Base-by-base conservation (phyloP, 495 filamentous ascomycete species). In the Aspergillus baeticus region DNA sequence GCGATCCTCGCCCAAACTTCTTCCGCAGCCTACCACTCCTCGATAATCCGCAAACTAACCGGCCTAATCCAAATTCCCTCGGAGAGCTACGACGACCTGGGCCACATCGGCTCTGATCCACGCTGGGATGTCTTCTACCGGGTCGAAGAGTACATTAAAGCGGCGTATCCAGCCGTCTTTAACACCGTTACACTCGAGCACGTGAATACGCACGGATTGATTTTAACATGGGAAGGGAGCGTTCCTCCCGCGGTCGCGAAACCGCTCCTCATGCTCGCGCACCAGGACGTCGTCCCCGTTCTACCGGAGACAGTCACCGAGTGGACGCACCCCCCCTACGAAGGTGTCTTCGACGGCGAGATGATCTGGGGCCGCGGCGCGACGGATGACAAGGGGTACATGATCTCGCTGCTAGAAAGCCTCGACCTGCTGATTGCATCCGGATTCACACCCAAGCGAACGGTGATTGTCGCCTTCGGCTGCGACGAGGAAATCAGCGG, bases 401-500 rank as follows among this genome's bases (percentile, higher is more conserved):
- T 44, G 10, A 44, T 44, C 1, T 44, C 41, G 1, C 6, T 44
- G 18, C 14, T 44, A 5, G 41, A 44, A 11, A 44, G 41, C 41
- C 10, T 44, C 10, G 11, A 44, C 10, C 41, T 44, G 11, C 18
- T 44, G 0, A 17, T 44, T 10, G 3, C 18, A 6, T 17, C n/a
- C 1, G 41, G 41, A 44, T 44, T 44, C 41, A 29, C 0, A 1
- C 41, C 41, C 3, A 17, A 21, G 18, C 41, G 41, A 8, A 44
- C 41, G n/a, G 18, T 44, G 3, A 44, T 44, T 17, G 17, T 44
- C 18, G 41, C 41, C 1, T 44, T 44, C 41, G 41, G 41, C 17
- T 44, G 41, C 41, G 41, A 44, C 41, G 41, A 44, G 8, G 41
- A 44, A 21, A 44, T 44, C 11, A 44, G 41, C 41, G 41, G 41